Base-by-base conservation (phyloP, 768 basidiomycete genomes). In the Gelatoporia subvermispora region DNA sequence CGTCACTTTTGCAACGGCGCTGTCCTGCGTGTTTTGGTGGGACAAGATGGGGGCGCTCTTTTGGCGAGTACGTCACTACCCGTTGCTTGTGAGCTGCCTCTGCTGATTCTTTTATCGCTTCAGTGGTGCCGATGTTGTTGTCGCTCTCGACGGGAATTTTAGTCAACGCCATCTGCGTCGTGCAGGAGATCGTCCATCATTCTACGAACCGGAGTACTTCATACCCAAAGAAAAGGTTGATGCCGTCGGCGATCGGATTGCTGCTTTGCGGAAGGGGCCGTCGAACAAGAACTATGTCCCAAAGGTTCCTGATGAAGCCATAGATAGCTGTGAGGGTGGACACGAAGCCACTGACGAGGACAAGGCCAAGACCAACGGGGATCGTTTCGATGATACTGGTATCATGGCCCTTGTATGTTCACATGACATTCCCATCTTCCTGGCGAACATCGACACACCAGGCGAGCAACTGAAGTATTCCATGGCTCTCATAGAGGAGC, bases 391-490 rank as follows among this genome's bases (percentile, higher is more conserved):
- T 35, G 62, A 68, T 34, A 60, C 54, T 2, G 68, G 72, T 0
- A 42, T 70, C 23, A 73, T 74, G 65, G 65, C 64, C 0, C 52
- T 73, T 0, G 66, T 70, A 0, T 74, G 72, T 50, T 48, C 62
- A 0, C 72, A 73, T 36, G 64, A 71, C 35, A 64, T 69, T 8
- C 64, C 65, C 0, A 45, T 73, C 0, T 67, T 68, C 21, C 50
- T 72, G 2, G 65, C 66, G 16, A 72, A 76, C 43, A 71, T 76
- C n/a, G 64, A 68, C 48, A 59, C 68, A 1, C 60, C 68, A 9
- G 67, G 72, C 3, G 65, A 73, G 47, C 55, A 70, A 49, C 68
- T 72, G 43, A 64, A 71, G 20, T 73, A 67, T 50, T 59, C 63
- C 18, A 55, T 74, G 3, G 58, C 69, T 0, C 56, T 72, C 0